phyloP scores from a whole-genome alignment of 2,329 filamentous ascomycete genomes.

The Aspergillus caelatus region DNA sequence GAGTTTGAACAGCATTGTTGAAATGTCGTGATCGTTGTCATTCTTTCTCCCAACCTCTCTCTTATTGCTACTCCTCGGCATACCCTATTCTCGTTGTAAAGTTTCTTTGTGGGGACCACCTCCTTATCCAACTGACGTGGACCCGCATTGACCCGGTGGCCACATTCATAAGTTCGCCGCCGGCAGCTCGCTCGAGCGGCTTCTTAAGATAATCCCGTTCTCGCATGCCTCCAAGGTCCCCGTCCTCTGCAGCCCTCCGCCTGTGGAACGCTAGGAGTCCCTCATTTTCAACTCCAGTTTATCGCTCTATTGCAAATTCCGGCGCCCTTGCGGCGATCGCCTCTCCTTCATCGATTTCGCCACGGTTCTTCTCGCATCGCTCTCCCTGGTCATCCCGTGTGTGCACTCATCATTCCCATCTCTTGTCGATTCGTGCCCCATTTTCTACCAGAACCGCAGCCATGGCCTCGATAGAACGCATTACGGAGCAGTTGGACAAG shows the following conservation, averaged over 20 bases:
- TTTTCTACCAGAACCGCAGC: slow-evolving; percentile 23
- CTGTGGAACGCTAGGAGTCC: slow-evolving; percentile 22
- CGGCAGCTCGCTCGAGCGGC: slow-evolving; percentile 2
- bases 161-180: background rate
- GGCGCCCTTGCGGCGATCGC: slow-evolving; percentile 18
- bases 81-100: background rate
- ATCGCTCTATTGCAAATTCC: slow-evolving; percentile 18
- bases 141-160: slow-evolving; percentile 2
- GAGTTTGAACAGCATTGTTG: background rate
- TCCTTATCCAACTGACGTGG: background rate
- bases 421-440: slow-evolving; percentile 21
- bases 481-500: slow-evolving; percentile 77
- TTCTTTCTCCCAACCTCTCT: background rate
- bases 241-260: slow-evolving; percentile 18
- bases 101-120: background rate
- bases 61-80: background rate
- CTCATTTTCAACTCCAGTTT: slow-evolving; percentile 13
- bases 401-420: slow-evolving; percentile 20
- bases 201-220: slow-evolving; percentile 6
- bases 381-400: slow-evolving; percentile 12
- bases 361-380: slow-evolving; percentile 17
- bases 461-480: slow-evolving; percentile 43
- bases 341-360: slow-evolving; percentile 22
- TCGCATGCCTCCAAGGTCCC: slow-evolving; percentile 43
- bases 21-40: slow-evolving; percentile 1